Percentiles rank a stretch among this genome's conserved stretches.
Evolutionary conservation across 2,329 filamentous ascomycete genomes (phyloP).

Genomic region (Fusarium sp.): DNA sequence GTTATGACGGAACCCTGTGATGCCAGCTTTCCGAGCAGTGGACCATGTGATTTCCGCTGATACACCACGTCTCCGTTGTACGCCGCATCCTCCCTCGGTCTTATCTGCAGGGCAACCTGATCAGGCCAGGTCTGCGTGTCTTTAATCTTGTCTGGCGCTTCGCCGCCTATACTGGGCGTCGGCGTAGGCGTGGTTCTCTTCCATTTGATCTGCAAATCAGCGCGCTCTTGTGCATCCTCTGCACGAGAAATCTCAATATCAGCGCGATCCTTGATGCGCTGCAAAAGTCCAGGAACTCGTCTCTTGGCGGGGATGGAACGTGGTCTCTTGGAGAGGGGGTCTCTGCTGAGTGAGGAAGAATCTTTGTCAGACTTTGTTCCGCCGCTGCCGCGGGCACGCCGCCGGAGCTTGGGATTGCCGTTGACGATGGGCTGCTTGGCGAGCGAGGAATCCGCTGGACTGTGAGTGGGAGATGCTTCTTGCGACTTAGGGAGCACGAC

Average conservation of each 20-base stretch:
- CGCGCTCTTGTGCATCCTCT: background rate
- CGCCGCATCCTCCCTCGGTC: background rate
- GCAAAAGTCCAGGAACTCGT: background rate
- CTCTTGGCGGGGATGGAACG: background rate
- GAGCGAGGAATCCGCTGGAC: background rate
- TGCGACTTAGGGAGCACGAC: background rate
- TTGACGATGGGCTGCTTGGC: background rate
- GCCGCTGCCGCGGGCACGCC: background rate
- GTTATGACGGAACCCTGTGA: background rate
- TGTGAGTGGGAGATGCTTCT: background rate
- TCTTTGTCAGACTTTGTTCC: background rate
- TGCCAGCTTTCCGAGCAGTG: background rate
- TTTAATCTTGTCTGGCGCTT: background rate
- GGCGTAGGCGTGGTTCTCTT: background rate
- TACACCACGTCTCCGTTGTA: background rate
- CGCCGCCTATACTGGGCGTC: background rate
- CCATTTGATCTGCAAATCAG: background rate
- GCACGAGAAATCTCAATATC: background rate
- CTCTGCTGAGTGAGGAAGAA: background rate
- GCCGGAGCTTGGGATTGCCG: background rate
- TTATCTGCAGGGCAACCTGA: background rate
- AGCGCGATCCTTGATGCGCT: background rate
- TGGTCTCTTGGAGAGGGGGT: background rate
- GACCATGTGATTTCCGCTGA: background rate
- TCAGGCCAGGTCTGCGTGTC: background rate